Evolutionary conservation across 495 filamentous ascomycete genomes (phyloP), one percentile per base, ranked within the genome.

Genomic region (Xanthoparmelia taractica): DNA sequence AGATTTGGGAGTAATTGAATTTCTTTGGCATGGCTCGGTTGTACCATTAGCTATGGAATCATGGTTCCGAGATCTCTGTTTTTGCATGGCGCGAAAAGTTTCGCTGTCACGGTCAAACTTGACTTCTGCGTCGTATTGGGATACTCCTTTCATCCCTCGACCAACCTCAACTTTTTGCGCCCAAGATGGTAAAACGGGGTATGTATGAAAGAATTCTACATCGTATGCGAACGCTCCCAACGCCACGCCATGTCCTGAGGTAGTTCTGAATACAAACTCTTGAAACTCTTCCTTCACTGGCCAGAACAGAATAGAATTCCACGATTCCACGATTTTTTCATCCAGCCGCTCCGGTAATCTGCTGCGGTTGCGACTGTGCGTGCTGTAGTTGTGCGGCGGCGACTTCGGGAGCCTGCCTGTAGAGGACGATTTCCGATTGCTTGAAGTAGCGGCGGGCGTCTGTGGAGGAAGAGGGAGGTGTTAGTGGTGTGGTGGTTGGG

Each of bases 391-490:
- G 70, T 31, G 71, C 69, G 25, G 70, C 71, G 13, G 76, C 74
- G 38, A 78, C 70, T 69, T 90, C 92, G 37, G 94, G 94, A 29
- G 92, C 86, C 81, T 97, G 94, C 60, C 95, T 88, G 79, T 89
- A 97, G 55, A 99, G 88, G 61, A 96, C 91, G 72, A 99, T 99
- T 76, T 99, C 94, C 59, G 91, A 96, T 76, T 99, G 94, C 73
- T 99, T 99, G 80, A 99, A 99, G 77, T 99, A 99, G 65, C 94
- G 85, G 67, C 94, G 82, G 48, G 95, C 95, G 73, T 99, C 94
- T 95, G 70, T 63, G 47, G 29, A n/a, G n/a, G n/a, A n/a, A n/a
- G n/a, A n/a, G n/a, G n/a, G n/a, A 20, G 31, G 27, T 8, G 27
- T 33, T 17, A 43, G 55, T 60, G 34, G 33, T 40, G 8, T 41